Evolutionary conservation across 2,329 filamentous ascomycete genomes (phyloP).

Genomic region (Corynespora cassiicola): DNA sequence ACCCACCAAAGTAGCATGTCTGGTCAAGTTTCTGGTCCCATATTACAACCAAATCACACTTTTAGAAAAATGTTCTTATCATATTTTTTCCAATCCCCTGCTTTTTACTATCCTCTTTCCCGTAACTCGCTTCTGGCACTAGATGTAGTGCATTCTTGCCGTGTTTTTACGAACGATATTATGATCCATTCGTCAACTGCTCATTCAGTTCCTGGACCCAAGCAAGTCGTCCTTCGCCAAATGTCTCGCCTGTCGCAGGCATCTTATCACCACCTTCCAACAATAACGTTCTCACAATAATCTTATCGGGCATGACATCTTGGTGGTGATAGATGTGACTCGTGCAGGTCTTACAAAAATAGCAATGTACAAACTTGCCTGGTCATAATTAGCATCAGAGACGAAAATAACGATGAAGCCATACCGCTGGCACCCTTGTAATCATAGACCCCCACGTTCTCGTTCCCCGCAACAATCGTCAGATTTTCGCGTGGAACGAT

Average conservation of each 20-base stretch:
- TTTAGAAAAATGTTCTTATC: too few relatives aligned
- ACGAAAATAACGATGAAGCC: slow-evolving; percentile 2
- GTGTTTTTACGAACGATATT: too few relatives aligned
- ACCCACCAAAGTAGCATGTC: too few relatives aligned
- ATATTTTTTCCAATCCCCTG: too few relatives aligned
- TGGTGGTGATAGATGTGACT: slow-evolving; percentile 50
- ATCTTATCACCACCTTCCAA: slow-evolving; percentile 44
- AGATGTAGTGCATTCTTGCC: too few relatives aligned
- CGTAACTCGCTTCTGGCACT: too few relatives aligned
- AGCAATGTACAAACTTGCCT: slow-evolving; percentile 45
- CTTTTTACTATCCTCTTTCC: too few relatives aligned
- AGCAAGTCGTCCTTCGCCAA: slow-evolving; percentile 40
- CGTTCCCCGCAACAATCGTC: slow-evolving; percentile 28
- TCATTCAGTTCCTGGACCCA: slow-evolving; percentile 41
- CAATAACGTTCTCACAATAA: slow-evolving; percentile 48
- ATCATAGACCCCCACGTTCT: slow-evolving; percentile 32
- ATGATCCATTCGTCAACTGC: slow-evolving; percentile 6
- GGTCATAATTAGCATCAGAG: slow-evolving; percentile 3
- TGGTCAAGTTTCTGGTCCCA: too few relatives aligned
- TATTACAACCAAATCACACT: too few relatives aligned
- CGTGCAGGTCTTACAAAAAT: slow-evolving; percentile 47
- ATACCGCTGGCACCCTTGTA: slow-evolving; percentile 40
- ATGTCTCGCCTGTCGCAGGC: slow-evolving; percentile 46
- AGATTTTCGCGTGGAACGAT: slow-evolving; percentile 39
- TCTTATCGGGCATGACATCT: slow-evolving; percentile 47